phyloP scores from a whole-genome alignment of 1,139 yeast genomes.

The Yamadazyma aaseri region DNA sequence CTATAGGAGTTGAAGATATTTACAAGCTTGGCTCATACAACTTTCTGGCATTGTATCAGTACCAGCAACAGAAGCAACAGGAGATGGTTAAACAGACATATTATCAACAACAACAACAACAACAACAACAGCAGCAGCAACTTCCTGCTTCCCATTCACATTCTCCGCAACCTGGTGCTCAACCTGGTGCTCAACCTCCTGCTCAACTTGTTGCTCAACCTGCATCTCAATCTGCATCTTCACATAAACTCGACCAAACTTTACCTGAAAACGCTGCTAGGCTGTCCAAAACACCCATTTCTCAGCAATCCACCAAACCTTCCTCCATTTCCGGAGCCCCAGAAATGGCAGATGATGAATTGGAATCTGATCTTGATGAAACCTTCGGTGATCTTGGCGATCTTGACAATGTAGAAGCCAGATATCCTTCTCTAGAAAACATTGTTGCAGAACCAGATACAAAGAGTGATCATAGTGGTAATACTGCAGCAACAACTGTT shows the following conservation, averaged over 20 bases:
- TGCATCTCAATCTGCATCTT: neutral
- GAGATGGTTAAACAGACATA: conserved; percentile 28
- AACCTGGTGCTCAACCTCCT: neutral
- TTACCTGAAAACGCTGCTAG: too few relatives aligned
- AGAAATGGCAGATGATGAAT: neutral
- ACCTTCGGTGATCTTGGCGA: conserved; percentile 27
- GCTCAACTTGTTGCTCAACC: conserved; percentile 1
- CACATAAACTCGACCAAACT: too few relatives aligned
- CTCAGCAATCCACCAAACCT: neutral
- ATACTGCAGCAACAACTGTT: neutral
- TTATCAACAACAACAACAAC: conserved; percentile 9
- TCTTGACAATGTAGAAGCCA: conserved; percentile 42
- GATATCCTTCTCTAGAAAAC: conserved; percentile 45
- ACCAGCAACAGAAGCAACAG: conserved; percentile 40
- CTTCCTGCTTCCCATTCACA: neutral
- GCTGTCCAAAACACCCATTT: too few relatives aligned
- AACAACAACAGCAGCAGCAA: neutral
- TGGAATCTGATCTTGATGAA: conserved; percentile 13
- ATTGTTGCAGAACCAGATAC: conserved; percentile 19
- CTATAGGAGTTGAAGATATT: conserved; percentile 34
- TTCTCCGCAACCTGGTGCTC: neutral
- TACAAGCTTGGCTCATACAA: conserved; percentile 41
- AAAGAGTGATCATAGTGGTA: conserved; percentile 4
- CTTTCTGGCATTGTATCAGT: conserved; percentile 46
- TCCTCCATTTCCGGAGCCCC: neutral